Evolutionary conservation across 1,284 basidiomycete species (phyloP).

Genomic region (Cryptococcus sp.): DNA sequence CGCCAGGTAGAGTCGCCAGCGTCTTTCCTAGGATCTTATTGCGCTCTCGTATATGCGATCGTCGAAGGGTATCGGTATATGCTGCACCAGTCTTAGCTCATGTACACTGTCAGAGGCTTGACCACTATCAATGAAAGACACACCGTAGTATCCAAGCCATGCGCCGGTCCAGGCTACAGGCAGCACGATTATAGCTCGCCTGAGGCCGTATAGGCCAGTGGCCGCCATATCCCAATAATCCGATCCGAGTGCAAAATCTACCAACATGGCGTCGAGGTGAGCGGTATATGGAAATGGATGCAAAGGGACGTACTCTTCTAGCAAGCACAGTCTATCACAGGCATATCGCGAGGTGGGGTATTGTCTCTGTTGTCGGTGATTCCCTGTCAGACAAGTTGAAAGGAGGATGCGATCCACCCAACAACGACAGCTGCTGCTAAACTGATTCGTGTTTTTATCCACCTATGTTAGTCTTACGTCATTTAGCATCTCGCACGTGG

Average conservation of each 20-base stretch:
- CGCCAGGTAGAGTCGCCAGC: conserved; percentile 27
- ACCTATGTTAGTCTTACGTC: too few relatives aligned
- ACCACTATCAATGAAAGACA: conserved; percentile 4
- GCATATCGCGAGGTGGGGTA: too few relatives aligned
- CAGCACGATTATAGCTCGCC: conserved; percentile 38
- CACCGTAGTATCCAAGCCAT: conserved; percentile 51
- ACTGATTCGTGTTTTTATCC: too few relatives aligned
- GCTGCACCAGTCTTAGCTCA: conserved; percentile 22
- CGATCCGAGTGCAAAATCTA: background rate
- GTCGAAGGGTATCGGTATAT: conserved; percentile 50
- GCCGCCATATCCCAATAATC: conserved; percentile 5
- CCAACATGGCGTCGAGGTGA: background rate
- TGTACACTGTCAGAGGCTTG: background rate
- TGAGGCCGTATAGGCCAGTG: conserved; percentile 25
- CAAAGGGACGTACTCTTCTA: too few relatives aligned
- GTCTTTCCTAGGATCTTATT: conserved; percentile 28
- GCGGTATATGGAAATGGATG: background rate
- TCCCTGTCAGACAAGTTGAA: background rate
- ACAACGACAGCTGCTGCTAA: too few relatives aligned
- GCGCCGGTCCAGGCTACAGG: conserved; percentile 47
- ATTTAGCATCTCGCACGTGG: too few relatives aligned
- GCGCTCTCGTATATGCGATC: conserved; percentile 40
- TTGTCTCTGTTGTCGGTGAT: too few relatives aligned
- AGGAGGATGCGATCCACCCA: background rate
- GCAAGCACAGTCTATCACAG: too few relatives aligned